A percentile compares a stretch with the other conserved stretches of the same genome.
phyloP scores from a whole-genome alignment of 129 eudicot genomes.

The Ambrosia trifida region DNA sequence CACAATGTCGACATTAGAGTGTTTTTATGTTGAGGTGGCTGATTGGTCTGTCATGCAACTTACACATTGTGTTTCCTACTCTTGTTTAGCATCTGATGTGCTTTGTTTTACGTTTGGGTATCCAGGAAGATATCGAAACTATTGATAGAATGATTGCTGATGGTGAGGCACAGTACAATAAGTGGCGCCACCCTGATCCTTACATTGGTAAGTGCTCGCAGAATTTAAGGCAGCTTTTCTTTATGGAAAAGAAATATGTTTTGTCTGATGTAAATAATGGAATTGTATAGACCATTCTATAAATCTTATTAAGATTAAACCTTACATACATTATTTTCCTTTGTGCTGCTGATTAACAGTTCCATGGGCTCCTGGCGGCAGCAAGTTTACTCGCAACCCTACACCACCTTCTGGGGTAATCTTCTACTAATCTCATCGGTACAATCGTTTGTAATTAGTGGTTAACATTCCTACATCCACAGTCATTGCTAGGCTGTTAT shows the following conservation, averaged over 20 bases:
- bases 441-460: neutral
- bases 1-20: neutral
- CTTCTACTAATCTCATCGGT: constrained; percentile 3
- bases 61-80: constrained; percentile 7
- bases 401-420: constrained; percentile 87
- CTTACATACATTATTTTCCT: neutral
- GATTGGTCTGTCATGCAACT: neutral
- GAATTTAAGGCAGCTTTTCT: neutral
- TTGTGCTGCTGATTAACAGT: constrained; percentile 46
- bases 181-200: constrained; percentile 99
- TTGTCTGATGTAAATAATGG: too few relatives aligned
- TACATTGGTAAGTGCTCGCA: constrained; percentile 64
- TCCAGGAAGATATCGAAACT: too few relatives aligned
- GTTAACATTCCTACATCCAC: neutral
- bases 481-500: constrained; percentile 1
- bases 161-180: constrained; percentile 42
- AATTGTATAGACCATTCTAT: neutral
- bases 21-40: constrained; percentile 11
- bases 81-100: constrained; percentile 12
- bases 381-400: constrained; percentile 94
- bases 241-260: neutral
- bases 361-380: constrained; percentile 99
- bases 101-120: too few relatives aligned
- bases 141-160: too few relatives aligned
- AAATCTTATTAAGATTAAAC: neutral